Percentiles rank a stretch among this genome's conserved stretches.
phyloP scores from a whole-genome alignment of 495 filamentous ascomycete species.

The Darksidea phi region DNA sequence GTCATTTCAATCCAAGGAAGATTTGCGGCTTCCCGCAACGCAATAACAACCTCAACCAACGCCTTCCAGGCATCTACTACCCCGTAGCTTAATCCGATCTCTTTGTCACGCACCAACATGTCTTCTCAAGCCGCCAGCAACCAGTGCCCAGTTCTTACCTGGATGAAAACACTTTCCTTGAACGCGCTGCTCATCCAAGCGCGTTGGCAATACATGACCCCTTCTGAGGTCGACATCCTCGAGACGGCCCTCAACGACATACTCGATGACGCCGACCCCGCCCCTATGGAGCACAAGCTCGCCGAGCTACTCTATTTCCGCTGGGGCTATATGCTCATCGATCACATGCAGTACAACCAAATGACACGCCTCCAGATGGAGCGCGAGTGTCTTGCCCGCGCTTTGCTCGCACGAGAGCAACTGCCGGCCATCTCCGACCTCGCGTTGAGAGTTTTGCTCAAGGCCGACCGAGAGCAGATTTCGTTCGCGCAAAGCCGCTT shows the following conservation, averaged over 20 bases:
- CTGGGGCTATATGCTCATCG: neutral
- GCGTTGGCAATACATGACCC: neutral
- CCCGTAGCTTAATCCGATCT: too few relatives aligned
- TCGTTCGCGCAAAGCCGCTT: too few relatives aligned
- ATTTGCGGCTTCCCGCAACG: too few relatives aligned
- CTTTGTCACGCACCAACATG: too few relatives aligned
- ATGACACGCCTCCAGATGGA: neutral
- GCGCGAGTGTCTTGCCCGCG: neutral
- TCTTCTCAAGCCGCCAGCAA: too few relatives aligned
- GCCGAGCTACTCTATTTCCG: neutral
- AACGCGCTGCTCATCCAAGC: too few relatives aligned
- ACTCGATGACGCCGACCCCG: neutral
- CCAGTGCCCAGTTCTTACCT: too few relatives aligned
- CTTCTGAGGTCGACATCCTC: neutral
- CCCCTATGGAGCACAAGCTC: neutral
- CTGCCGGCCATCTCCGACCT: neutral
- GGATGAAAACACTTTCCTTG: too few relatives aligned
- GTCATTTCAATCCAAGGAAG: too few relatives aligned
- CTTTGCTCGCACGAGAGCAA: neutral
- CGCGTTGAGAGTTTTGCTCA: neutral
- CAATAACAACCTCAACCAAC: too few relatives aligned
- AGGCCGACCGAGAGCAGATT: neutral
- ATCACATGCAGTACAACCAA: neutral
- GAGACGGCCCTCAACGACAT: neutral
- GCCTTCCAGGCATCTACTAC: too few relatives aligned